Evolutionary conservation across 75 land plant genomes (phyloP), one percentile per base, ranked within the genome.

Genomic region (Selaginella moellendorffii): DNA sequence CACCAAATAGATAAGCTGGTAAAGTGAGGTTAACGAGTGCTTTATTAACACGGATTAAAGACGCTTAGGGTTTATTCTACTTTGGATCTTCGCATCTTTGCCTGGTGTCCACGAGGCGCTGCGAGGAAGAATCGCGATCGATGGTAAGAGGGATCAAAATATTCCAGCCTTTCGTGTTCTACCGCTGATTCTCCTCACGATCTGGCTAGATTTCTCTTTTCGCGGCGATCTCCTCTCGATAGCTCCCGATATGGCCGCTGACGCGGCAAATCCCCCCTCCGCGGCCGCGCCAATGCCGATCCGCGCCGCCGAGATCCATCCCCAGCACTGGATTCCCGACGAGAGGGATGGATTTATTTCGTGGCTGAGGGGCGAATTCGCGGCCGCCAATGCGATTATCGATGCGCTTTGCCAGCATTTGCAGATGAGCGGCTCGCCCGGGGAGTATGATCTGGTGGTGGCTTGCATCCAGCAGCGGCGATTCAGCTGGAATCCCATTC

Each of bases 321-420:
- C n/a, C n/a, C n/a, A n/a, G 25, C 72, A 63, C 0, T 63, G 69
- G 67, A 27, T 70, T 20, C 76, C 72, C 0, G 86, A 83, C 29
- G 91, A 83, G 79, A 56, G 87, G 22, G 91, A 87, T 29, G 74
- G 72, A 31, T 84, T 87, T 46, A 81, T 87, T 14, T 64, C 69
- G 1, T 87, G 91, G 91, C 61, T 87, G 26, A 51, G 85, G 24
- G 69, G 78, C 1, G 88, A 87, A 68, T 87, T 87, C 28, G 88
- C 91, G 0, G 91, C 91, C 21, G 82, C 91, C 1, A 87, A 87
- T 69, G 91, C 91, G 2, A 87, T 87, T 17, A 82, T 87, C 0
- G 91, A 87, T 53, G 10, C 81, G 1, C 60, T 87, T 25, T 77
- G 87, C 36, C 73, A 83, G n/a, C 91, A 87, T 61, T 67, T 87